Conservation (phyloP, 495 filamentous ascomycete genomes). For the Penicillium maclennaniae region DNA sequence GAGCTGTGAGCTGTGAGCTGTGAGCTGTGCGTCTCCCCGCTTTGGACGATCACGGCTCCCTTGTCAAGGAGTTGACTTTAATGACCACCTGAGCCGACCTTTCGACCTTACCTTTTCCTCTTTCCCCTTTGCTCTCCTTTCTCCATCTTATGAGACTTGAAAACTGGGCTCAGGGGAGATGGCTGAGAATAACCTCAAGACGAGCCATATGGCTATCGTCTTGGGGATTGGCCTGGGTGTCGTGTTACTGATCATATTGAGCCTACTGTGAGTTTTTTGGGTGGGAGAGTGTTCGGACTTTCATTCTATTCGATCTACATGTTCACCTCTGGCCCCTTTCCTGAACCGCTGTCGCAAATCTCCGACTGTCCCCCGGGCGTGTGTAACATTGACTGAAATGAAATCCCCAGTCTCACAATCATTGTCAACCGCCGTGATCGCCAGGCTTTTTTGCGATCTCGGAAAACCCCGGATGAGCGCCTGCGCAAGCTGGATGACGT, state of each 20-base stretch:
- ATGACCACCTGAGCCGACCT: neutral
- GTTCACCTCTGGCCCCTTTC: too few relatives aligned
- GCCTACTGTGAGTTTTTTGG: conserved; percentile 36
- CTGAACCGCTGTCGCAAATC: neutral
- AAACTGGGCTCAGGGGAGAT: neutral
- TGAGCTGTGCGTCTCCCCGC: conserved; percentile 11
- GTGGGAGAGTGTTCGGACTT: neutral
- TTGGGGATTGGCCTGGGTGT: conserved; percentile 40
- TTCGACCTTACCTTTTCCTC: neutral
- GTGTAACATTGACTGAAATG: neutral
- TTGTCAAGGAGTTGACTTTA: neutral
- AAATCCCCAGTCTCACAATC: conserved; percentile 28
- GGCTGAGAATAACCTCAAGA: conserved; percentile 12
- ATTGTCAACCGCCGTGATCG: conserved; percentile 38
- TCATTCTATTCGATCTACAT: neutral
- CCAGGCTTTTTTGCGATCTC: conserved; percentile 19
- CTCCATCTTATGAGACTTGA: neutral
- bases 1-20: neutral
- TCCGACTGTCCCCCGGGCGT: neutral
- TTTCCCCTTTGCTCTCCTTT: neutral
- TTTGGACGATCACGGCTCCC: conserved; percentile 18
- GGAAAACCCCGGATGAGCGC: conserved; percentile 31
- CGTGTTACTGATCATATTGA: conserved; percentile 33
- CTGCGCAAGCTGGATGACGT: conserved; percentile 40
- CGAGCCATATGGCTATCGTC: conserved; percentile 37